These are phyloP conservation scores for Sporothrix dimorphospora DNA, from an alignment of 2,329 filamentous ascomycete species.

Conservation along the genomic window DNA sequence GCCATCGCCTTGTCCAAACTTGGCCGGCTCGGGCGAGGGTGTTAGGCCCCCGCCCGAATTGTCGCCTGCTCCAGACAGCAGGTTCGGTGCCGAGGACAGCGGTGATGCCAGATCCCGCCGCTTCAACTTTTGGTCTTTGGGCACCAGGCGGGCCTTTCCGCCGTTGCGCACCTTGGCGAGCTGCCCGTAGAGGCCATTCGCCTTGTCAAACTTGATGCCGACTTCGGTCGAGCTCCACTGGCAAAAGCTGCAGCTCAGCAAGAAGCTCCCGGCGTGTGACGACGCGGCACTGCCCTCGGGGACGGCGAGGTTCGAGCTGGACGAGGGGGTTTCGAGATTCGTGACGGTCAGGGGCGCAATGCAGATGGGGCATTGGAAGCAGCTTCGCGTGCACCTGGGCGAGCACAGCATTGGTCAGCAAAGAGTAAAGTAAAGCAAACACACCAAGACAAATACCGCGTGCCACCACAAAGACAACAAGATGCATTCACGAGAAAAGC, in stretches of 20 bases:
- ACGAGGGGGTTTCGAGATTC: slow-evolving; percentile 61
- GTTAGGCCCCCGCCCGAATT: background rate
- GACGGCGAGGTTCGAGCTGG: slow-evolving; percentile 50
- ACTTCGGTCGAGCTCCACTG: slow-evolving; percentile 91
- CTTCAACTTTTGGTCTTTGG: slow-evolving; percentile 55
- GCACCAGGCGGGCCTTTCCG: slow-evolving; percentile 54
- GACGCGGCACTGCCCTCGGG: slow-evolving; percentile 44
- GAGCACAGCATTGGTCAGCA: slow-evolving; percentile 10
- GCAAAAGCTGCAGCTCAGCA: slow-evolving; percentile 87
- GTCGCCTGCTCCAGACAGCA: background rate
- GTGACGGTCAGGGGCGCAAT: slow-evolving; percentile 77
- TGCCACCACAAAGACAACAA: background rate
- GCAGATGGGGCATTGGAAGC: slow-evolving; percentile 92
- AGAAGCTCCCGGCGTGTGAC: slow-evolving; percentile 59
- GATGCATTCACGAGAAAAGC: background rate
- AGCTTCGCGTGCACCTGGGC: slow-evolving; percentile 85
- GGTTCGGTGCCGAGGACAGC: slow-evolving; percentile 5
- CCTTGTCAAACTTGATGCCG: slow-evolving; percentile 85
- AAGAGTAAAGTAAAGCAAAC: background rate
- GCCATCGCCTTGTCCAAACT: slow-evolving; percentile 33
- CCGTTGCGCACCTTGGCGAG: slow-evolving; percentile 71
- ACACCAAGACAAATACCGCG: background rate
- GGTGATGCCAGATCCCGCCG: slow-evolving; percentile 51
- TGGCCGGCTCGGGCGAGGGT: background rate
- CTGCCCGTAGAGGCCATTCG: slow-evolving; percentile 83